phyloP scores from a whole-genome alignment of 148 eudicot species.

The Euryodendron excelsum region DNA sequence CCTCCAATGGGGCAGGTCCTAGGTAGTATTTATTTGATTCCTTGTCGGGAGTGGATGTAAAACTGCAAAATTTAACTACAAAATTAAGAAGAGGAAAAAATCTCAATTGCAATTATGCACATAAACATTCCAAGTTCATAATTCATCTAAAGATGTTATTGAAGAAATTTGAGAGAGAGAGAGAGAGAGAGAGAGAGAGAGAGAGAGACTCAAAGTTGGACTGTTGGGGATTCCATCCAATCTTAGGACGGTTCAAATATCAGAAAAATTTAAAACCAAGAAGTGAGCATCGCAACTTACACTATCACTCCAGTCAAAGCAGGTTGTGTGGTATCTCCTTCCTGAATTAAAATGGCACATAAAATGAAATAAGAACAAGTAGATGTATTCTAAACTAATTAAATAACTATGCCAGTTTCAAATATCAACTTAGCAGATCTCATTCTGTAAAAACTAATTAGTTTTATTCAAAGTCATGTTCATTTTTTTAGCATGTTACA shows the following conservation, averaged over 20 bases:
- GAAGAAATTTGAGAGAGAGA: too few relatives aligned
- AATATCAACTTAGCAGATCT: neutral
- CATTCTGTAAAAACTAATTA: neutral
- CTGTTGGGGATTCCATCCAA: neutral
- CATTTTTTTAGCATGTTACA: too few relatives aligned
- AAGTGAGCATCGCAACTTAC: slow-evolving; percentile 39
- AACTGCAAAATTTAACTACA: slow-evolving; percentile 41
- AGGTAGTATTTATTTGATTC: slow-evolving; percentile 80
- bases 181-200: slow-evolving; percentile 1
- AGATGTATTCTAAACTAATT: neutral
- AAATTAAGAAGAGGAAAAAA: neutral
- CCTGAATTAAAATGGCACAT: slow-evolving; percentile 42
- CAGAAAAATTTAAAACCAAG: neutral
- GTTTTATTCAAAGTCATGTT: neutral
- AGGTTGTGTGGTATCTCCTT: slow-evolving; percentile 60
- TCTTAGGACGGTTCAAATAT: neutral
- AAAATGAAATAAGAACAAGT: neutral
- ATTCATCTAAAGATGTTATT: neutral
- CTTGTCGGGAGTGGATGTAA: slow-evolving; percentile 86
- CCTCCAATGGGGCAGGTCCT: slow-evolving; percentile 88
- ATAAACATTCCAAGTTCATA: neutral
- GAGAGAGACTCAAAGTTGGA: neutral
- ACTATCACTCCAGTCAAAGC: slow-evolving; percentile 65
- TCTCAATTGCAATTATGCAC: neutral
- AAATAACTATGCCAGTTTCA: neutral